Percentiles rank a stretch among this genome's conserved stretches.
Conservation (phyloP, 805 yeast genomes). For the Lachancea thermotolerans region DNA sequence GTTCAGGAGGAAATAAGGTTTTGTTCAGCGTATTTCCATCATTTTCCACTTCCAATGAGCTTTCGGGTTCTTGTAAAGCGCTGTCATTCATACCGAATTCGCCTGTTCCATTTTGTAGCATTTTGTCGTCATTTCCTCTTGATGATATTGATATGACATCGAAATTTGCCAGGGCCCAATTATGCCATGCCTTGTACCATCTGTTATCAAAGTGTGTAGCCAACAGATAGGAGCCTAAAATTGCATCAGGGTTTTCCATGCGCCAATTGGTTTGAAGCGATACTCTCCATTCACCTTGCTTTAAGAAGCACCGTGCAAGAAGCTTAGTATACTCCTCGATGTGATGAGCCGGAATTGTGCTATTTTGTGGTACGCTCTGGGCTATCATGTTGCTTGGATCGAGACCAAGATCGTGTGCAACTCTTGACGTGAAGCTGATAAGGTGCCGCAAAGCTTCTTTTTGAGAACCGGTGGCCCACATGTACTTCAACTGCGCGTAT, state of each 20-base stretch:
- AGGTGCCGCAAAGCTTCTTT: conserved; percentile 79
- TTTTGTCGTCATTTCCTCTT: conserved; percentile 20
- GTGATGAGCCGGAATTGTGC: conserved; percentile 44
- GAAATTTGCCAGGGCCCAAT: conserved; percentile 97
- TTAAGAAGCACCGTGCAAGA: conserved; percentile 87
- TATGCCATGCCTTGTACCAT: conserved; percentile 99
- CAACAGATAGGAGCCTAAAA: conserved; percentile 81
- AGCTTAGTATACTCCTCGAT: conserved; percentile 77
- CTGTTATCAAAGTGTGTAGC: conserved; percentile 90
- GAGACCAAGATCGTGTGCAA: conserved; percentile 83
- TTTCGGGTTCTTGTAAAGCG: conserved; percentile 13
- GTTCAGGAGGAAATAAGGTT: conserved; percentile 38
- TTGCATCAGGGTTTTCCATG: conserved; percentile 68
- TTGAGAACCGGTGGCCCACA: conserved; percentile 94
- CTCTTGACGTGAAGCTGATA: conserved; percentile 82
- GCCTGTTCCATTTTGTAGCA: conserved; percentile 20
- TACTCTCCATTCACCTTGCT: conserved; percentile 98
- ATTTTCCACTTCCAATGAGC: conserved; percentile 21
- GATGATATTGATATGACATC: conserved; percentile 71
- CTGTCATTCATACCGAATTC: conserved; percentile 10
- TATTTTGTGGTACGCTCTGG: conserved; percentile 69
- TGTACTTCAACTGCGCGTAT: conserved; percentile 90
- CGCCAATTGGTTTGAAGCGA: conserved; percentile 76
- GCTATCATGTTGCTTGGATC: conserved; percentile 82
- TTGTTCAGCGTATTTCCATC: conserved; percentile 27